phyloP scores from a whole-genome alignment of 371 early-diverging fungal species.

The Rhizopus sp. region DNA sequence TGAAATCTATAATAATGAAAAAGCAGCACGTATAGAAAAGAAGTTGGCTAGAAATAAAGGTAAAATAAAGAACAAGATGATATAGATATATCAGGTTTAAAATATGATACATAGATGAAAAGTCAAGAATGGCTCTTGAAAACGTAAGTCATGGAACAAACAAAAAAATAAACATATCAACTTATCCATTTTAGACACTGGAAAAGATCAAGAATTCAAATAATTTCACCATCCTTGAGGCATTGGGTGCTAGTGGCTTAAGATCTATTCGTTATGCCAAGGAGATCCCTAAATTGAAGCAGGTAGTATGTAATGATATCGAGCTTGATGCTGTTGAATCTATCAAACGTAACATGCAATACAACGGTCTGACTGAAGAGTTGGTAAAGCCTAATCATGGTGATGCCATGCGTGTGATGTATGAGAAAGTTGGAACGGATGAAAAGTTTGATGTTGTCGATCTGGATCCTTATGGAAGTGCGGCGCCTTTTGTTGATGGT shows the following conservation, averaged over 20 bases:
- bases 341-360: slow-evolving; percentile 87
- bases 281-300: slow-evolving; percentile 83
- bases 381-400: slow-evolving; percentile 81
- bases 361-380: slow-evolving; percentile 77
- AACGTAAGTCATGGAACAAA: slow-evolving; percentile 19
- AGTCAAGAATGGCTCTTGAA: slow-evolving; percentile 24
- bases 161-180: neutral
- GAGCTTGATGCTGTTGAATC: slow-evolving; percentile 88
- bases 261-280: slow-evolving; percentile 98
- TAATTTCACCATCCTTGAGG: slow-evolving; percentile 88
- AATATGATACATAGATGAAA: slow-evolving; percentile 25
- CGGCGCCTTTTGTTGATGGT: slow-evolving; percentile 95
- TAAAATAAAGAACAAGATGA: slow-evolving; percentile 6
- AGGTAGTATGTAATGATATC: slow-evolving; percentile 95
- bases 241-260: slow-evolving; percentile 98
- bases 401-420: slow-evolving; percentile 90
- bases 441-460: slow-evolving; percentile 85
- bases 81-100: neutral
- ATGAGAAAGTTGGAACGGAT: slow-evolving; percentile 63
- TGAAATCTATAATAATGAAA: slow-evolving; percentile 65
- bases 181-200: slow-evolving; percentile 17
- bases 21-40: slow-evolving; percentile 49
- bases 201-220: slow-evolving; percentile 32
- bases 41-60: slow-evolving; percentile 43
- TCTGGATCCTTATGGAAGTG: slow-evolving; percentile 99